Base-by-base conservation (phyloP, 2,329 filamentous ascomycete species). In the Aaosphaeria arxii region DNA sequence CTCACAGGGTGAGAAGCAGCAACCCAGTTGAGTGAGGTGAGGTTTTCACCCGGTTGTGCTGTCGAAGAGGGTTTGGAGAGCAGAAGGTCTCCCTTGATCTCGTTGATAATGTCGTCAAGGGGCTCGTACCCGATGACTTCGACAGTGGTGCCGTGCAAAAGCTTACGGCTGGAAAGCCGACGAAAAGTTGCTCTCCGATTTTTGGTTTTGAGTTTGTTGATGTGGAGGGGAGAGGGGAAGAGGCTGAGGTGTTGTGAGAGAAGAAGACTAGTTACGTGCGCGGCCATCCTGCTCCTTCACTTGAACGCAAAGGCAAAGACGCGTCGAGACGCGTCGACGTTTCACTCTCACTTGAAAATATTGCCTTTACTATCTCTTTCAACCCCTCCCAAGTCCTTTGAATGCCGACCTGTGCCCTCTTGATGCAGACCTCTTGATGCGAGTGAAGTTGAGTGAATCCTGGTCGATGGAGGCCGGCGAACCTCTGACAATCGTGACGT, bases 21-120 rank as follows among this genome's bases (percentile, higher is more conserved):
- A 9, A 51, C 55, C 55, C 60, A 64, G 43, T 51, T 51, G 54
- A 47, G 28, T 51, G 47, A 35, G 44, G 48, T 41, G 51, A 50
- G 6, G 53, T 46, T 17, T 49, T 9, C n/a, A 9, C 17, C 17
- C 17, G 17, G 17, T 24, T 24, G 17, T 24, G 17, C 17, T 24
- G 17, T 24, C 17, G 17, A 24, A 24, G 17, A 24, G 33, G 9
- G n/a, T 36, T 9, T 36, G 33, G n/a, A 36, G 33, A 51, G 56
- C 55, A 65, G 38, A 69, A 62, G 17, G 35, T 62, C 49, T 48
- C 55, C 57, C 36, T 58, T 59, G 44, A 69, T 69, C 46, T 62
- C 58, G 52, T 61, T 55, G 52, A 69, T 67, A 38, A 69, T 67
- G 47, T 69, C 65, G 58, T 69, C 65, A 13, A 69, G 45, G 36